These are phyloP conservation scores for Taxillus chinensis DNA, from an alignment of 164 flowering plant genomes.

Conservation along the genomic window DNA sequence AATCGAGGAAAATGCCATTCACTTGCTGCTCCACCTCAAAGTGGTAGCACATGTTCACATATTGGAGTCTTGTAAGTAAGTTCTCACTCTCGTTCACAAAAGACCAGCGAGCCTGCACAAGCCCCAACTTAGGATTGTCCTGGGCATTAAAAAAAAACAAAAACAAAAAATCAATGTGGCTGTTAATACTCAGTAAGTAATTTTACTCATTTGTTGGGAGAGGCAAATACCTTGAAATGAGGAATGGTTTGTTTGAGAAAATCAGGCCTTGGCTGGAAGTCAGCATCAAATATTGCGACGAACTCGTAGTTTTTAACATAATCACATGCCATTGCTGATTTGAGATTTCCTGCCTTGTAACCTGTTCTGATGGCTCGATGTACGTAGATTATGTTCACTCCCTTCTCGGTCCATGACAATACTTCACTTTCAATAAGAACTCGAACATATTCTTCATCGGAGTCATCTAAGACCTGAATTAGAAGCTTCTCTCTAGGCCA, in stretches of 20 bases:
- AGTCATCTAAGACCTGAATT: constrained; percentile 71
- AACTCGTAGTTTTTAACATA: constrained; percentile 67
- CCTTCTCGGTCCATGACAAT: constrained; percentile 47
- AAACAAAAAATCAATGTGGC: too few species aligned
- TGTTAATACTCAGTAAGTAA: too few species aligned
- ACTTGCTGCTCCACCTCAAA: constrained; percentile 88
- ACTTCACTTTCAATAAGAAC: constrained; percentile 47
- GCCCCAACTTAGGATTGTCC: constrained; percentile 59
- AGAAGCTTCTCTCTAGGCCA: constrained; percentile 68
- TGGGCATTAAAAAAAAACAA: constrained; percentile 7
- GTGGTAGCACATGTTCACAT: constrained; percentile 69
- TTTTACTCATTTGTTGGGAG: too few species aligned
- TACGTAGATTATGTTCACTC: constrained; percentile 59
- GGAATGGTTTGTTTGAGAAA: constrained; percentile 61
- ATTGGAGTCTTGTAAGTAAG: constrained; percentile 65
- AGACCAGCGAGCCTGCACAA: constrained; percentile 72
- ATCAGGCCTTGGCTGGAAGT: constrained; percentile 66
- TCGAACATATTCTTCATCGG: constrained; percentile 41
- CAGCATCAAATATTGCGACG: constrained; percentile 70
- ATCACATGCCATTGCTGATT: constrained; percentile 72
- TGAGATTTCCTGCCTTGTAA: constrained; percentile 81
- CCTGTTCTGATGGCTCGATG: constrained; percentile 59
- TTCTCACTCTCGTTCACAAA: constrained; percentile 77
- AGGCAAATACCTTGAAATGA: constrained; percentile 51
- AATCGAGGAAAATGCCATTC: constrained; percentile 56